phyloP scores from a whole-genome alignment of 2,329 filamentous ascomycete genomes.

The Aspergillus aculeatinus region DNA sequence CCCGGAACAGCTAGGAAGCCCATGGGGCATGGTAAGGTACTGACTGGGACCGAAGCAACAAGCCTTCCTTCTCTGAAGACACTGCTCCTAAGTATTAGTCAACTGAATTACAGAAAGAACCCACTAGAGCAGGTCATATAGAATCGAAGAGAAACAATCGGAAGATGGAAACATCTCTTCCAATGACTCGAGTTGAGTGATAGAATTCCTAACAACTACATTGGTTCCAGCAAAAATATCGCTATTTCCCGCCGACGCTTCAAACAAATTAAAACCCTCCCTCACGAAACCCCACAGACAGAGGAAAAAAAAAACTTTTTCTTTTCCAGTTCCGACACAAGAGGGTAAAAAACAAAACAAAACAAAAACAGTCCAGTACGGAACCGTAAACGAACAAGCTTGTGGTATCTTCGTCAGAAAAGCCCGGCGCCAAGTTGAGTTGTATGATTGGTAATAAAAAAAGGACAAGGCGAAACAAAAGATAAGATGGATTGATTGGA shows the following conservation, averaged over 20 bases:
- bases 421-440: conserved; percentile 16
- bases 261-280: conserved; percentile 9
- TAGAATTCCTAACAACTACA: background rate
- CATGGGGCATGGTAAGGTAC: too few species aligned
- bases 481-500: background rate
- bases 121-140: background rate
- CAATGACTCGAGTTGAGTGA: background rate
- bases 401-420: conserved; percentile 23
- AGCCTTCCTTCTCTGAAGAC: too few species aligned
- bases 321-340: background rate
- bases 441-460: conserved; percentile 15
- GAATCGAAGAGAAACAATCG: background rate
- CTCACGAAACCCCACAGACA: conserved; percentile 1
- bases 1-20: too few species aligned
- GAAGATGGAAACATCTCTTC: background rate
- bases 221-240: conserved; percentile 3
- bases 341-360: conserved; percentile 11
- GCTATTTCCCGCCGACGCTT: conserved; percentile 24
- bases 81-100: too few species aligned
- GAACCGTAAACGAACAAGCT: background rate
- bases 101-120: background rate
- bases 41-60: too few species aligned
- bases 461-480: background rate
- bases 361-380: conserved; percentile 15
- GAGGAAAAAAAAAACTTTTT: conserved; percentile 1